These are phyloP conservation scores for Neurospora sp. DNA, from an alignment of 495 filamentous ascomycete species.

Conservation along the genomic window DNA sequence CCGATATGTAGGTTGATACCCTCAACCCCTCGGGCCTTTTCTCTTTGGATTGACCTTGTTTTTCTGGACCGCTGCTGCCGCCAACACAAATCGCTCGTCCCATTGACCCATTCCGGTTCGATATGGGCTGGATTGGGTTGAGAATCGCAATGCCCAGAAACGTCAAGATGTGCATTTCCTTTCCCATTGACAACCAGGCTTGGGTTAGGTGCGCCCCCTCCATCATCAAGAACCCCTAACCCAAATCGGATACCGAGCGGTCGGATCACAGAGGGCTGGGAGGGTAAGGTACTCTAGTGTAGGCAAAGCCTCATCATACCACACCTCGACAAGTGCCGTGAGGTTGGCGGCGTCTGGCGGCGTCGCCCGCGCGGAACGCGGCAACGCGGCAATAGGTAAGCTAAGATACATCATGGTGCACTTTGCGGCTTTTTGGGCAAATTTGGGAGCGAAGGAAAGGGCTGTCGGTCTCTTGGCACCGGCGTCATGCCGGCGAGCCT, in stretches of 20 bases:
- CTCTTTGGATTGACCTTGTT: neutral
- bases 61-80: neutral
- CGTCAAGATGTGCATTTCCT: neutral
- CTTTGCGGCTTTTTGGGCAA: neutral
- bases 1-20: neutral
- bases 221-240: too few relatives aligned
- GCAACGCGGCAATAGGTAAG: too few relatives aligned
- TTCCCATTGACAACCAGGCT: too few relatives aligned
- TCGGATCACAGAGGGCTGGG: too few relatives aligned
- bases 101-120: neutral
- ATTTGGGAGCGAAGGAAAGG: neutral
- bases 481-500: neutral
- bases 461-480: neutral
- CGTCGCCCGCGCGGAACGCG: too few relatives aligned
- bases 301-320: too few relatives aligned
- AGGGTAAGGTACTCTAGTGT: too few relatives aligned
- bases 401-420: too few relatives aligned
- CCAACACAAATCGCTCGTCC: neutral
- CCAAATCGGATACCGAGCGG: too few relatives aligned
- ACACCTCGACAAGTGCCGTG: too few relatives aligned
- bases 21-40: neutral
- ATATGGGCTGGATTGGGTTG: neutral
- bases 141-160: neutral
- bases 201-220: too few relatives aligned
- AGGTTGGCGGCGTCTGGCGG: too few relatives aligned